These are phyloP conservation scores for Ganoderma meredithae DNA, from an alignment of 1,284 basidiomycete genomes.

Conservation along the genomic window DNA sequence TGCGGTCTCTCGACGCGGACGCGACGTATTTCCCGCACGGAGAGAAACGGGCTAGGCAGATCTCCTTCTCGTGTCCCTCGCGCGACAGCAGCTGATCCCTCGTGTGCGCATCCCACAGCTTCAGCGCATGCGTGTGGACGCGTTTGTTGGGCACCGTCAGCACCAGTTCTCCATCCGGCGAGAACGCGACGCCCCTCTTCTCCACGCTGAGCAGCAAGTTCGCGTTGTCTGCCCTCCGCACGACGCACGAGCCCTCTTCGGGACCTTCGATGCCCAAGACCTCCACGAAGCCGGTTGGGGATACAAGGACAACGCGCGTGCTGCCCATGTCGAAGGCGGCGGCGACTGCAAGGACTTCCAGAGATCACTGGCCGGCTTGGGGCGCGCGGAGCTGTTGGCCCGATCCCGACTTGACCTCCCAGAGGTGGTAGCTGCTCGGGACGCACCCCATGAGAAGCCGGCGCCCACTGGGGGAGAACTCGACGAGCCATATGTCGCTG, in stretches of 20 bases:
- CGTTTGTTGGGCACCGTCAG: not conserved
- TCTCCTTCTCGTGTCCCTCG: not conserved
- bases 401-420: not conserved
- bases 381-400: no score
- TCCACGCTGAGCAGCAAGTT: constrained; percentile 21
- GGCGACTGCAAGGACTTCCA: no score
- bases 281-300: constrained; percentile 26
- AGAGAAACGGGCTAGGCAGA: not conserved
- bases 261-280: constrained; percentile 23
- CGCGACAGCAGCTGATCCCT: not conserved
- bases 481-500: constrained; percentile 10
- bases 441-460: not conserved
- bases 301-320: constrained; percentile 34
- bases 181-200: constrained; percentile 26
- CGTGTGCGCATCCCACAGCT: not conserved
- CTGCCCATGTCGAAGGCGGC: constrained; percentile 35
- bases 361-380: no score
- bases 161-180: not conserved
- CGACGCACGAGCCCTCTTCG: no score
- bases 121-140: not conserved
- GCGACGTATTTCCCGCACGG: not conserved
- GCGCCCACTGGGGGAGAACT: not conserved
- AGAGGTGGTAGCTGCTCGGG: not conserved
- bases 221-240: not conserved
- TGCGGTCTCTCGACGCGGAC: not conserved